Evolutionary conservation across 1,284 basidiomycete genomes (phyloP).

Genomic region (Leccinum pachyderme): DNA sequence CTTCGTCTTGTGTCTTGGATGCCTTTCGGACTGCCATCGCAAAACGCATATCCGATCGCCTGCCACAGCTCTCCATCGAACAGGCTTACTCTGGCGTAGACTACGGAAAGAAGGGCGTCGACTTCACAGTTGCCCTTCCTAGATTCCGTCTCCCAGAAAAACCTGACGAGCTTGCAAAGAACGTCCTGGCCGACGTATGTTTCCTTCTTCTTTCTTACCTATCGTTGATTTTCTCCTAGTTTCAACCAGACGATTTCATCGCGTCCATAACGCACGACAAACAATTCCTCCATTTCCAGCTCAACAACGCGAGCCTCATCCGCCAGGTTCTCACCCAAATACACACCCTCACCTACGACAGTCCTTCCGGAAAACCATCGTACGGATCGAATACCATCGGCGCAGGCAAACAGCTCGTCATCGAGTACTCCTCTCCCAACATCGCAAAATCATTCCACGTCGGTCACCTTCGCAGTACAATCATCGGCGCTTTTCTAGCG

Average conservation of each 20-base stretch:
- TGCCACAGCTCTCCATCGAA: slow-evolving; percentile 67
- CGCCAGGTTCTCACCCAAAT: slow-evolving; percentile 82
- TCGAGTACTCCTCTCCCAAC: slow-evolving; percentile 96
- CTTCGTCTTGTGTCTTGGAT: slow-evolving; percentile 74
- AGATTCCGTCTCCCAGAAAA: slow-evolving; percentile 88
- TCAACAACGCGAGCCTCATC: slow-evolving; percentile 71
- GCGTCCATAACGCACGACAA: slow-evolving; percentile 68
- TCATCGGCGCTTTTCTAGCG: slow-evolving; percentile 92
- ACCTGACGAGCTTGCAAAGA: slow-evolving; percentile 73
- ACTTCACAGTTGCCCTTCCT: slow-evolving; percentile 91
- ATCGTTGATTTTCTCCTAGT: slow-evolving; percentile 39
- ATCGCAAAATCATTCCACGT: slow-evolving; percentile 99
- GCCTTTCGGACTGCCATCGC: slow-evolving; percentile 86
- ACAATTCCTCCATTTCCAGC: slow-evolving; percentile 81
- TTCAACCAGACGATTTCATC: slow-evolving; percentile 67
- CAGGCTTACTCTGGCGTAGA: slow-evolving; percentile 85
- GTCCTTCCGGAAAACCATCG: slow-evolving; percentile 50
- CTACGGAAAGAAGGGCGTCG: slow-evolving; percentile 88
- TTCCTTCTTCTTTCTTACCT: neutral
- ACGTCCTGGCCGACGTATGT: slow-evolving; percentile 73
- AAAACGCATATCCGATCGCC: slow-evolving; percentile 66
- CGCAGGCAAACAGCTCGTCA: slow-evolving; percentile 74
- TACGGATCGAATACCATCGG: slow-evolving; percentile 80
- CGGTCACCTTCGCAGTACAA: slow-evolving; percentile 94
- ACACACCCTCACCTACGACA: slow-evolving; percentile 66